These are phyloP conservation scores for Gentiana dahurica DNA, from an alignment of 257 asterid genomes.

Conservation along the genomic window DNA sequence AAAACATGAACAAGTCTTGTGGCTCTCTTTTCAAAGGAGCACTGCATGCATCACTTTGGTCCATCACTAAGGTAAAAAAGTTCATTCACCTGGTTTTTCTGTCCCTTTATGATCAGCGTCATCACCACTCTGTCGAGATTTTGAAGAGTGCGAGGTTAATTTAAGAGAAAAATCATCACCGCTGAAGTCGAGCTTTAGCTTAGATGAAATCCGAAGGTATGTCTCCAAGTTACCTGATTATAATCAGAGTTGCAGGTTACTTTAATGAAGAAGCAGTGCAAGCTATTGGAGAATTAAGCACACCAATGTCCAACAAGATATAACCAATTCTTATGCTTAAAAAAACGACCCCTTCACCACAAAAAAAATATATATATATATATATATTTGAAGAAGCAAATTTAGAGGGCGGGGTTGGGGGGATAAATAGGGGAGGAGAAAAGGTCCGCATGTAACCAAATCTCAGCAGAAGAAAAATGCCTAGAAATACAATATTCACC, in stretches of 20 bases:
- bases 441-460: no score
- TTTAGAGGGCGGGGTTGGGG: no score
- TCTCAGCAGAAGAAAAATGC: not conserved
- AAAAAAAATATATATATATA: no score
- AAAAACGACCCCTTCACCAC: no score
- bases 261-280: not conserved
- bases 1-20: not conserved
- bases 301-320: not conserved
- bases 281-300: not conserved
- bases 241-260: not conserved
- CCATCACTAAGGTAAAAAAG: not conserved
- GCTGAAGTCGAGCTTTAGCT: constrained; percentile 62
- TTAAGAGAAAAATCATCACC: constrained; percentile 60
- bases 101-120: constrained; percentile 52
- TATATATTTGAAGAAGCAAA: no score
- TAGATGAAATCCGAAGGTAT: constrained; percentile 58
- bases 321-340: no score
- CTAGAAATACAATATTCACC: not conserved
- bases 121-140: constrained; percentile 39
- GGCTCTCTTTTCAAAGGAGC: no score
- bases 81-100: constrained; percentile 46
- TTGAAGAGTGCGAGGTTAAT: constrained; percentile 28
- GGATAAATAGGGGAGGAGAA: no score
- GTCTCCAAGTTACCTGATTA: constrained; percentile 67
- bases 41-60: not conserved